Conservation (phyloP, 305 asterid genomes). For the Fraxinus baroniana region DNA sequence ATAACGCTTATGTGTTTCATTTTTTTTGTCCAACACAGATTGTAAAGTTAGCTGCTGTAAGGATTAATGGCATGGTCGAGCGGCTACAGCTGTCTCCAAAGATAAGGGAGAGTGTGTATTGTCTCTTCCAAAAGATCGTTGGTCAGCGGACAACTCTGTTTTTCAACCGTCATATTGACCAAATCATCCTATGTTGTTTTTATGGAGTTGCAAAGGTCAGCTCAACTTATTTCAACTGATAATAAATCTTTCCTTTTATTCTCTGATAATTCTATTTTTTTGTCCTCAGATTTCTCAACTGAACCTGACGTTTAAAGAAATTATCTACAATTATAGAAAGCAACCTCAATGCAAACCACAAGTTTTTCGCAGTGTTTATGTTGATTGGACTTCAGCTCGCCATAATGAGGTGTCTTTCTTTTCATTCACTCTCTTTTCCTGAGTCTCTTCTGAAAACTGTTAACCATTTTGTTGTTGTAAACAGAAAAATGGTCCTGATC, state of each 20-base stretch:
- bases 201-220: slow-evolving; percentile 97
- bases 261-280: slow-evolving; percentile 21
- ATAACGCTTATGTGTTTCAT: neutral
- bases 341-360: slow-evolving; percentile 98
- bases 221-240: slow-evolving; percentile 20
- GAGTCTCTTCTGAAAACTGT: slow-evolving; percentile 8
- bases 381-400: slow-evolving; percentile 68
- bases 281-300: slow-evolving; percentile 84
- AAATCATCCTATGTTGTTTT: slow-evolving; percentile 90
- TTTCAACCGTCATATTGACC: slow-evolving; percentile 93
- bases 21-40: slow-evolving; percentile 44
- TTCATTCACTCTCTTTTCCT: slow-evolving; percentile 10
- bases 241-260: slow-evolving; percentile 7
- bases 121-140: slow-evolving; percentile 90
- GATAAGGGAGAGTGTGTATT: slow-evolving; percentile 74
- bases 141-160: slow-evolving; percentile 70
- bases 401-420: slow-evolving; percentile 55
- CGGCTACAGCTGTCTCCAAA: slow-evolving; percentile 88
- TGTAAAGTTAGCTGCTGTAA: slow-evolving; percentile 92
- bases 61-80: slow-evolving; percentile 97
- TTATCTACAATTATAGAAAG: slow-evolving; percentile 82
- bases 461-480: slow-evolving; percentile 24
- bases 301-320: slow-evolving; percentile 91
- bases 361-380: slow-evolving; percentile 89
- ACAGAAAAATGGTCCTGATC: slow-evolving; percentile 87